Conservation (phyloP, 2,329 filamentous ascomycete species). For the Aspergillus pseudonomiae region DNA sequence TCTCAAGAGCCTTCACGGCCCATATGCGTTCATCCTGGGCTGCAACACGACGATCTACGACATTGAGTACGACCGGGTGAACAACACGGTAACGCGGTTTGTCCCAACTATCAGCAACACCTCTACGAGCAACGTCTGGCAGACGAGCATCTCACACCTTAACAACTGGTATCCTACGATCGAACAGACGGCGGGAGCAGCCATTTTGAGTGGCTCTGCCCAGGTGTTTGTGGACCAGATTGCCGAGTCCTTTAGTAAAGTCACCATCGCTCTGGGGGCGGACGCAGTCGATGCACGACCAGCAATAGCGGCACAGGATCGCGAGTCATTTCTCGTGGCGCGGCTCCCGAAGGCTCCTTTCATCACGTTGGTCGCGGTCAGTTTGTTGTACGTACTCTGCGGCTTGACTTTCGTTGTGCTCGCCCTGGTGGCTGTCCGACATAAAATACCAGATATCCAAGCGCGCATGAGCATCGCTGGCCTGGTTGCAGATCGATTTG, state of each 20-base stretch:
- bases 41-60: constrained; percentile 27
- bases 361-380: constrained; percentile 4
- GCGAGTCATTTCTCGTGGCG: constrained; percentile 1
- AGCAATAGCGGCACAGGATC: neutral
- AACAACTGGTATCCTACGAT: constrained; percentile 2
- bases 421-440: neutral
- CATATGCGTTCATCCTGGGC: constrained; percentile 18
- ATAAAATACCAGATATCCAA: neutral
- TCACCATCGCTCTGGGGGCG: neutral
- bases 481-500: constrained; percentile 3
- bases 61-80: constrained; percentile 23
- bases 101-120: constrained; percentile 14
- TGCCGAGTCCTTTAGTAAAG: constrained; percentile 1
- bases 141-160: constrained; percentile 1
- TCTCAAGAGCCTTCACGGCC: neutral
- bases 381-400: constrained; percentile 1
- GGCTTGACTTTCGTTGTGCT: neutral
- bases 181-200: constrained; percentile 3
- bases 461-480: constrained; percentile 3
- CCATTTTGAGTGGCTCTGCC: neutral
- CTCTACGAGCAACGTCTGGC: constrained; percentile 18
- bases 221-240: constrained; percentile 11
- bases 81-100: constrained; percentile 19
- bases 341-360: constrained; percentile 1
- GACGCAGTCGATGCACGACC: neutral